Evolutionary conservation across 2,329 filamentous ascomycete species (phyloP), one percentile per base, ranked within the genome.

Genomic region (Cladophialophora psammophila): DNA sequence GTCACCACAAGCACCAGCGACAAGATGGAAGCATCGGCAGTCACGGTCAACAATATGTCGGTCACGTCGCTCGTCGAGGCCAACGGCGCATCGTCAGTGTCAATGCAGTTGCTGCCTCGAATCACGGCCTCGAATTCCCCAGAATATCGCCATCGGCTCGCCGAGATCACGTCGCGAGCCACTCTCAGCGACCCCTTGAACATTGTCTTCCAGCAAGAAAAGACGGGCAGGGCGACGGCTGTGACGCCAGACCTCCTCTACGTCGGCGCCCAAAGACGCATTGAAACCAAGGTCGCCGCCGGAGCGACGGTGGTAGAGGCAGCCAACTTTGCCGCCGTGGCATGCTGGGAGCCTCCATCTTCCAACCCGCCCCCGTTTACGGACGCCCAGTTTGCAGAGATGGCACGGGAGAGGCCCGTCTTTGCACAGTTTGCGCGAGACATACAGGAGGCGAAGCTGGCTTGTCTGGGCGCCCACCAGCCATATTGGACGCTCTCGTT

Each of bases 301-400:
- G 69, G 66, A 1, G 48, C 63, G 15, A 26, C 60, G 12, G 53
- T 71, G 12, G 69, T 69, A 40, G 67, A 68, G 54, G 69, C 69
- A 12, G 55, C 34, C 34, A 56, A 68, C 38, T 71, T 69, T 56
- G 69, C 67, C 7, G 69, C 67, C 8, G 60, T 69, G 35, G 69
- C 67, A 35, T 71, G 69, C 63, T 71, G 69, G 69, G 64, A 67
- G 55, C 69, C 69, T 2, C 69, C 69, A 8, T 31, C 57, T 6
- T 58, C 63, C 3, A 64, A 40, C 15, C 60, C 32, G 40, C 60
- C 57, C 12, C 42, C 53, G 1, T 34, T 59, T 13, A 67, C 42
- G 12, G 61, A 65, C 13, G 52, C 18, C 1, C 60, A 69, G 52
- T 35, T 65, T 5, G 35, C 34, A 4, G 61, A 56, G 50, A 40